Percentiles rank a stretch among this genome's conserved stretches.
These are phyloP conservation scores for Lunasporangiospora selenospora DNA, from an alignment of 192 early-diverging fungal genomes.

Conservation along the genomic window DNA sequence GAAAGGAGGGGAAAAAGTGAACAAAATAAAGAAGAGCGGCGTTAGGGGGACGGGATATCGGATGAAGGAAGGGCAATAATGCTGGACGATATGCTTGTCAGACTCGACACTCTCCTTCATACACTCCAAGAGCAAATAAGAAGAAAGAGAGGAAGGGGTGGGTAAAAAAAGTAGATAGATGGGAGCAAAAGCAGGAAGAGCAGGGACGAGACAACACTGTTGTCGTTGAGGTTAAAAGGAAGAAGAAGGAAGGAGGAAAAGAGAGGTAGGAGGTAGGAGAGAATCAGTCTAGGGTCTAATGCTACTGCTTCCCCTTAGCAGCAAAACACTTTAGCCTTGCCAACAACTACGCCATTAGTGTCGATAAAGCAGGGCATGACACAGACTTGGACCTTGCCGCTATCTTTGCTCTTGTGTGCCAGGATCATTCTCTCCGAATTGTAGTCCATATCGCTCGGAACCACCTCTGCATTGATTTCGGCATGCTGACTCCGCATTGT, in stretches of 20 bases:
- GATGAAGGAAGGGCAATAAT: too few relatives aligned
- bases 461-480: conserved; percentile 32
- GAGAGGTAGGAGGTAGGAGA: not conserved
- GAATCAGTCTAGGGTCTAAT: not conserved
- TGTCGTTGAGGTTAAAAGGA: too few relatives aligned
- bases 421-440: conserved; percentile 34
- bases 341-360: conserved; percentile 36
- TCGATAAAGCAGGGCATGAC: conserved; percentile 47
- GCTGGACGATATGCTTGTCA: too few relatives aligned
- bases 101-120: too few relatives aligned
- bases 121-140: too few relatives aligned
- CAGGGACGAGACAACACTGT: too few relatives aligned
- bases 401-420: conserved; percentile 48
- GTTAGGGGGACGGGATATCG: too few relatives aligned
- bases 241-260: not conserved
- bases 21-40: too few relatives aligned
- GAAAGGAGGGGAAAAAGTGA: too few relatives aligned
- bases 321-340: conserved; percentile 48
- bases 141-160: not conserved
- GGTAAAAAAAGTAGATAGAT: not conserved
- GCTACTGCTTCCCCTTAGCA: not conserved
- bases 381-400: conserved; percentile 40
- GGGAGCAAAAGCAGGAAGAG: too few relatives aligned
- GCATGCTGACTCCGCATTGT: conserved; percentile 53
- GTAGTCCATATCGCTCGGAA: conserved; percentile 19